Percentiles rank a stretch among this genome's conserved stretches.
phyloP scores from a whole-genome alignment of 176 grass and related monocot species.

The Oryza officinalis region DNA sequence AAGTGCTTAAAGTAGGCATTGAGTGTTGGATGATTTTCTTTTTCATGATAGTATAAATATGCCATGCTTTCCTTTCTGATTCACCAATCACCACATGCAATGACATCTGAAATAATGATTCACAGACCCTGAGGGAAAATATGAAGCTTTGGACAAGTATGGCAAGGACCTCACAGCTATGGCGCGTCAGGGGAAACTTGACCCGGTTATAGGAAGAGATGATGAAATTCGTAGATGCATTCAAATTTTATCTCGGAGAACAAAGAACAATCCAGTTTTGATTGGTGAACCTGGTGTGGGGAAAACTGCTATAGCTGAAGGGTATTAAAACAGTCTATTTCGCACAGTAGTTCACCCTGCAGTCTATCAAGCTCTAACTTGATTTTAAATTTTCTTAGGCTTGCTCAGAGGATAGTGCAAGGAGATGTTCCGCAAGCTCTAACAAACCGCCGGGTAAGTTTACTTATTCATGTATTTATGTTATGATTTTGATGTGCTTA shows the following conservation, averaged over 20 bases:
- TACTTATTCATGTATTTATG: not conserved
- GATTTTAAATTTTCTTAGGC: conserved; percentile 55
- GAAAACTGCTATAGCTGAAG: conserved; percentile 99
- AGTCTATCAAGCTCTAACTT: conserved; percentile 25
- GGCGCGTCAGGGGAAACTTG: conserved; percentile 93
- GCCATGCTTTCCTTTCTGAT: not conserved
- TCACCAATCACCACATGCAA: not conserved
- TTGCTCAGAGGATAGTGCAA: conserved; percentile 97
- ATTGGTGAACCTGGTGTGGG: conserved; percentile 99
- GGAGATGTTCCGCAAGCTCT: conserved; percentile 96
- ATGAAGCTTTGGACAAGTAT: conserved; percentile 96
- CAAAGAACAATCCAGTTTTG: conserved; percentile 97
- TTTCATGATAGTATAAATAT: not conserved
- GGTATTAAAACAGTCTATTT: conserved; percentile 44
- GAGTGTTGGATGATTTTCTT: not conserved
- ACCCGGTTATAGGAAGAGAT: conserved; percentile 98
- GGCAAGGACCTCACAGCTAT: conserved; percentile 97
- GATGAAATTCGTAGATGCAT: conserved; percentile 99
- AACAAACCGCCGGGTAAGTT: conserved; percentile 80
- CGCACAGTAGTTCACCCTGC: not conserved
- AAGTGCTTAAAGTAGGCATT: not conserved
- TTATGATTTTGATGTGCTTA: not conserved
- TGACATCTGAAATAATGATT: conserved; percentile 20
- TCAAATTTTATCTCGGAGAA: conserved; percentile 96
- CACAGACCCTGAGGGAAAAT: conserved; percentile 92